phyloP scores from a whole-genome alignment of 352 stramenopile genomes.

The Phytophthora fragariae region DNA sequence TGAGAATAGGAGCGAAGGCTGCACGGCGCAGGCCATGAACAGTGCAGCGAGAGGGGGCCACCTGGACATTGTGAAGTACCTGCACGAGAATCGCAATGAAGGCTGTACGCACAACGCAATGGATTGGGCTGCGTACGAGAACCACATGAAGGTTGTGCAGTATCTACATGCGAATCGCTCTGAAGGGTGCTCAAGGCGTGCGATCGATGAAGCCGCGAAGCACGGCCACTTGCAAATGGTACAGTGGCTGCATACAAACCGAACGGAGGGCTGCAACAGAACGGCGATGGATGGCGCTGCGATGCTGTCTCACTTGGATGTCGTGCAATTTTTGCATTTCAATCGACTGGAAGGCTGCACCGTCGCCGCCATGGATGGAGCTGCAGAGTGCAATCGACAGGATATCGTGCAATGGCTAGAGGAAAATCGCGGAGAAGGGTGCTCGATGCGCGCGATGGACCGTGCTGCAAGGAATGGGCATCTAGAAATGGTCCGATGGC shows the following conservation, averaged over 20 bases:
- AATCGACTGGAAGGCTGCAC: constrained; percentile 39
- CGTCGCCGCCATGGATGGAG: constrained; percentile 33
- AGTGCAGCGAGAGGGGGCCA: constrained; percentile 28
- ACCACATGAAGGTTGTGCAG: constrained; percentile 32
- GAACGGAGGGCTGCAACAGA: constrained; percentile 28
- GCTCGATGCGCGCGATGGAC: constrained; percentile 40
- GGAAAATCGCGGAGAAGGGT: constrained; percentile 39
- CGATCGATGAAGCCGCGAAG: constrained; percentile 40
- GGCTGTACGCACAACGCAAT: constrained; percentile 42
- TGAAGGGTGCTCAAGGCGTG: constrained; percentile 34
- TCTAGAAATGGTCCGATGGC: constrained; percentile 32
- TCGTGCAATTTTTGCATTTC: constrained; percentile 43
- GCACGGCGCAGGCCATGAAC: constrained; percentile 37
- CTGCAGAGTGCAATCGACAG: constrained; percentile 26
- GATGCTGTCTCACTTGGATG: constrained; percentile 28
- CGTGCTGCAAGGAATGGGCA: constrained; percentile 32
- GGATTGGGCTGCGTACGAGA: constrained; percentile 34
- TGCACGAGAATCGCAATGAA: constrained; percentile 39
- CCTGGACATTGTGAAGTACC: constrained; percentile 31
- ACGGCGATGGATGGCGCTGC: constrained; percentile 47
- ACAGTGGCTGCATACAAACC: constrained; percentile 36
- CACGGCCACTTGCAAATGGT: constrained; percentile 33
- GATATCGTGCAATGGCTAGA: constrained; percentile 39
- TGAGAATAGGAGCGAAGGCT: constrained; percentile 34
- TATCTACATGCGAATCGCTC: constrained; percentile 37